A percentile compares a stretch with the other conserved stretches of the same genome.
Conservation (phyloP, 192 early-diverging fungal genomes). For the Chytriomyces sp. region DNA sequence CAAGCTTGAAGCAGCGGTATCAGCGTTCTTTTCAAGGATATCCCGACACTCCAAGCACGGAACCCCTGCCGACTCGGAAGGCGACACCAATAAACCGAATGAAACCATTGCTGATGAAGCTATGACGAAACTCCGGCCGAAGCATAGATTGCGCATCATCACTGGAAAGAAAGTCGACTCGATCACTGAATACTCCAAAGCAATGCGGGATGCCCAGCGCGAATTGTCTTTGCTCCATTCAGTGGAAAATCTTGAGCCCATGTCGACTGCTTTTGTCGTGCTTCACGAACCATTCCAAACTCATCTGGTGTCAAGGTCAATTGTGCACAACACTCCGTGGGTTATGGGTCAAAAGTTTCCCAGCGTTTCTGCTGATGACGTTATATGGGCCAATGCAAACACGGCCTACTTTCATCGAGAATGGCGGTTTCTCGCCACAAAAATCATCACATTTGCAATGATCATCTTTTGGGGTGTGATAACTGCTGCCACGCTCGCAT, state of each 20-base stretch:
- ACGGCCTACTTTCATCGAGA: constrained; percentile 57
- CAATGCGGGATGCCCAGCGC: neutral
- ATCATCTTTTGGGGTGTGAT: constrained; percentile 76
- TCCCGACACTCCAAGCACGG: neutral
- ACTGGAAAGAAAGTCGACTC: constrained; percentile 11
- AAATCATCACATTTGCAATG: constrained; percentile 58
- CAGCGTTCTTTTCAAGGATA: constrained; percentile 21
- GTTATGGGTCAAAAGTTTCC: constrained; percentile 69
- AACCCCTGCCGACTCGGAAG: neutral
- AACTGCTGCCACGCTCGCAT: constrained; percentile 59
- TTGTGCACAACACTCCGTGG: constrained; percentile 66
- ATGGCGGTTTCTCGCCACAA: constrained; percentile 60
- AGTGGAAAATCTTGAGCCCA: neutral
- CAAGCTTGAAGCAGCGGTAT: constrained; percentile 31
- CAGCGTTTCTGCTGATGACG: constrained; percentile 71
- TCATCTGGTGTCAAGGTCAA: constrained; percentile 77
- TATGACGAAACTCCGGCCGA: neutral
- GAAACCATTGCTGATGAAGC: neutral
- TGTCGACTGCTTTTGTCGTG: constrained; percentile 82
- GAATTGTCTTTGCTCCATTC: neutral
- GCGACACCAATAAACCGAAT: neutral
- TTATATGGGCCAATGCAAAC: constrained; percentile 85
- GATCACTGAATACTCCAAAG: neutral
- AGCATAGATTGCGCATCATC: constrained; percentile 1
- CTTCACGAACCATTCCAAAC: constrained; percentile 76